Base-by-base conservation (phyloP, 192 early-diverging fungal genomes). In the Funneliformis mosseae region DNA sequence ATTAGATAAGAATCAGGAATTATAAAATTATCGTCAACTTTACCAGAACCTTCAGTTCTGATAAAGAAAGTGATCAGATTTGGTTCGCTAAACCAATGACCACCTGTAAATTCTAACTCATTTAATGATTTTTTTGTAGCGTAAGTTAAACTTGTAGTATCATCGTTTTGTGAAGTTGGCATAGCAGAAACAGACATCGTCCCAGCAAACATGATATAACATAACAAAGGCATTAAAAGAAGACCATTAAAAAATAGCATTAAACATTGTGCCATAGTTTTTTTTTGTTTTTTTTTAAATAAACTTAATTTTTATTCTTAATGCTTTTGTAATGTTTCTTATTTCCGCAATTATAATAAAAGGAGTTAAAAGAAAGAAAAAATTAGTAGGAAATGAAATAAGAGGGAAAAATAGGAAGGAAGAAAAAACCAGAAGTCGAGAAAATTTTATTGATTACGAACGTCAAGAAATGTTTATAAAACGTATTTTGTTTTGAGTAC, bases 41-140 rank as follows among this genome's bases (percentile, higher is more conserved):
- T n/a, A 70, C 1, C 38, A 16, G 6, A 70, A 16, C n/a, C 39
- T 3, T 74, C 71, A 2, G n/a, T 48, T 74, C 71, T 74, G 27
- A 74, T 11, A 10, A 48, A 74, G 25, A 74, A 74, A n/a, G 71
- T 74, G 43, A 74, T 74, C 28, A 14, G 21, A 27, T 27, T 23
- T 74, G 41, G n/a, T 16, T 42, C 71, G n/a, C 2, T 74, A 48
- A 48, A 74, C 71, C 71, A 74, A 42, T 74, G 71, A 25, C 71
- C 71, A 9, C 71, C 71, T 7, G 71, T 74, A n/a, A 74, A 48
- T 7, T 25, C 0, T 27, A 28, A 63, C 9, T 25, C 5, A n/a
- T 27, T 10, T 25, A 9, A 12, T 63, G 62, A 11, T 5, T 25
- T 27, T 27, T 63, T 28, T 63, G 27, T 27, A 63, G 25, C 25